phyloP scores from a whole-genome alignment of 2,329 filamentous ascomycete genomes.

The Talaromyces atroroseus region DNA sequence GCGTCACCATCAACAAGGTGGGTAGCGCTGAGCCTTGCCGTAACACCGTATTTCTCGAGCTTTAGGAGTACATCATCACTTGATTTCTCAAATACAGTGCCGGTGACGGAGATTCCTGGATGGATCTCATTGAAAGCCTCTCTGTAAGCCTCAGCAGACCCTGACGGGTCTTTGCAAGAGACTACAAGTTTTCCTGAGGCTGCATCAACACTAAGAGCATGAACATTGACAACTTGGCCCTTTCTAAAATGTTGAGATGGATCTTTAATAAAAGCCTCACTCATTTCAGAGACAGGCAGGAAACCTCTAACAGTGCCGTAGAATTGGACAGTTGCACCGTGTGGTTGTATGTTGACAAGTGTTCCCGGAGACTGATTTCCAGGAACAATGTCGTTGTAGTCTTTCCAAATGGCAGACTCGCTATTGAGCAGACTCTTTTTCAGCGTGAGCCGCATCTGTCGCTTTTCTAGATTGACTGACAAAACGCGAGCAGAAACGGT shows the following conservation, averaged over 20 bases:
- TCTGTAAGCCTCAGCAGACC: slow-evolving; percentile 71
- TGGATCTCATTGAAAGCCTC: slow-evolving; percentile 66
- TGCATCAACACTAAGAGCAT: slow-evolving; percentile 73
- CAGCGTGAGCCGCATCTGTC: slow-evolving; percentile 77
- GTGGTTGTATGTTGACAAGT: slow-evolving; percentile 70
- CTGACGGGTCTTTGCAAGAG: slow-evolving; percentile 84
- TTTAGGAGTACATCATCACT: slow-evolving; percentile 72
- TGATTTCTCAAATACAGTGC: slow-evolving; percentile 74
- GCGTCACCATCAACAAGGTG: slow-evolving; percentile 81
- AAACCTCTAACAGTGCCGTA: slow-evolving; percentile 80
- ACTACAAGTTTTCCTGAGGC: slow-evolving; percentile 69
- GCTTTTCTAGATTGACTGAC: slow-evolving; percentile 68
- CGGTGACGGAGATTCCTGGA: slow-evolving; percentile 69
- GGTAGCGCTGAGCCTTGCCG: slow-evolving; percentile 67
- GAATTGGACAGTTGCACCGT: slow-evolving; percentile 87
- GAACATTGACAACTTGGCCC: slow-evolving; percentile 87
- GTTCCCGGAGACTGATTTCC: slow-evolving; percentile 80
- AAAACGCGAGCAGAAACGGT: slow-evolving; percentile 80
- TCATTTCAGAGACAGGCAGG: slow-evolving; percentile 94
- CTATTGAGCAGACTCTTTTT: slow-evolving; percentile 95
- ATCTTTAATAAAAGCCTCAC: slow-evolving; percentile 88
- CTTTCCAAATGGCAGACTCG: slow-evolving; percentile 70
- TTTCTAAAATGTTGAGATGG: slow-evolving; percentile 81
- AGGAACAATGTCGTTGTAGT: slow-evolving; percentile 66
- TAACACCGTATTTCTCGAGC: slow-evolving; percentile 66